A percentile compares a stretch with the other conserved stretches of the same genome.
Evolutionary conservation across 23 red algal species (phyloP).

Genomic region (Rhodosorus marinus): DNA sequence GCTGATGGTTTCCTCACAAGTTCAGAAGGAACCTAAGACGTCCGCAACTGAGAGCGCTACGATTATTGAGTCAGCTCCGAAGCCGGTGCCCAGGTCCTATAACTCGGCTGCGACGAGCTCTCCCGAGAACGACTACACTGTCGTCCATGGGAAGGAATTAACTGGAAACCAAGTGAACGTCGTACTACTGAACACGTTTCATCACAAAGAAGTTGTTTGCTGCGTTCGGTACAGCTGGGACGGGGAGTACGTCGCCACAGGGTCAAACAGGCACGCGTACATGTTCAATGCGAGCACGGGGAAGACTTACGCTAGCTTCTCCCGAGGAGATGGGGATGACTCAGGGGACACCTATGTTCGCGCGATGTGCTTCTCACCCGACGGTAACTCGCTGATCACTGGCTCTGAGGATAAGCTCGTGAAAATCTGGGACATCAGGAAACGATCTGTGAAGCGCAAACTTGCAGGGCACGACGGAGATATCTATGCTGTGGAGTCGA

Average conservation of each 20-base stretch:
- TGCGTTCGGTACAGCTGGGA: constrained; percentile 87
- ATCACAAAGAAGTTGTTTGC: constrained; percentile 47
- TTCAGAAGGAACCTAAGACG: too few relatives aligned
- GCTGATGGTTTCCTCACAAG: too few relatives aligned
- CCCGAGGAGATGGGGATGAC: background rate
- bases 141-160: background rate
- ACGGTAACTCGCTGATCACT: constrained; percentile 55
- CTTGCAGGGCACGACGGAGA: constrained; percentile 52
- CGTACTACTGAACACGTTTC: background rate
- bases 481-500: constrained; percentile 74
- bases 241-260: constrained; percentile 56
- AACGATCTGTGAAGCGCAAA: constrained; percentile 18
- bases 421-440: constrained; percentile 78
- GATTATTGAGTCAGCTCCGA: too few relatives aligned
- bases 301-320: constrained; percentile 25
- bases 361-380: constrained; percentile 72
- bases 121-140: background rate
- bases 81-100: too few relatives aligned
- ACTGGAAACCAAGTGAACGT: background rate
- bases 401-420: constrained; percentile 72
- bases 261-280: constrained; percentile 54
- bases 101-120: too few relatives aligned
- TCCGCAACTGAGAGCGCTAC: too few relatives aligned
- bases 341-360: constrained; percentile 48
- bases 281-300: constrained; percentile 61